These are phyloP conservation scores for Lupinus albus DNA, from an alignment of 306 rosid species.

Conservation along the genomic window DNA sequence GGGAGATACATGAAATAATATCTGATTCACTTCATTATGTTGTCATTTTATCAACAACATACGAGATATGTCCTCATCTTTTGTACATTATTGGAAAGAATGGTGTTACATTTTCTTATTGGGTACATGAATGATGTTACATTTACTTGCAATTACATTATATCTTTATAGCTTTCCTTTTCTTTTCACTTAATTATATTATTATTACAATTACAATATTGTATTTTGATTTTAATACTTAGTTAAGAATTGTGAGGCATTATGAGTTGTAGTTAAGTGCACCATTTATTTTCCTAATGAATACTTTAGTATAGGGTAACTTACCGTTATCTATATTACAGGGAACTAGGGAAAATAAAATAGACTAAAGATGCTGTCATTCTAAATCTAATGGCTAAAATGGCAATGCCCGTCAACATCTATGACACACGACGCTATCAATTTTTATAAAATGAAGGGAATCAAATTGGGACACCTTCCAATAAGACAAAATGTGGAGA, in stretches of 20 bases:
- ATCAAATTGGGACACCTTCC: background rate
- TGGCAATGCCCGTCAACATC: background rate
- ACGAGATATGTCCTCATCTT: conserved; percentile 35
- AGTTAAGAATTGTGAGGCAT: background rate
- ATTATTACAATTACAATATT: too few species aligned
- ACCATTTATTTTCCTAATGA: background rate
- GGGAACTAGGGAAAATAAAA: background rate
- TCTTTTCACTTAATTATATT: background rate
- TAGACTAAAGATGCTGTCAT: background rate
- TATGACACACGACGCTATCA: background rate
- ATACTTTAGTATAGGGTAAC: background rate
- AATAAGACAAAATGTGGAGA: background rate
- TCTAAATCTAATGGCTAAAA: background rate
- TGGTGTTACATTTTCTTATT: background rate
- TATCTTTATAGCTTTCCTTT: too few species aligned
- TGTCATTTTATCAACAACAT: conserved; percentile 39
- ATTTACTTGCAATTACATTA: background rate
- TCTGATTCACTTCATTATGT: conserved; percentile 26
- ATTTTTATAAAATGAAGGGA: background rate
- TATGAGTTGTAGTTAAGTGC: background rate
- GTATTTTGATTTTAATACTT: too few species aligned
- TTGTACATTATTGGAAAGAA: background rate
- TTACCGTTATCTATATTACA: background rate
- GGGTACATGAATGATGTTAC: too few species aligned
- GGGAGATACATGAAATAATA: background rate